A percentile compares a stretch with the other conserved stretches of the same genome.
Evolutionary conservation across 441 rosid genomes (phyloP).

Genomic region (Sinapis alba): DNA sequence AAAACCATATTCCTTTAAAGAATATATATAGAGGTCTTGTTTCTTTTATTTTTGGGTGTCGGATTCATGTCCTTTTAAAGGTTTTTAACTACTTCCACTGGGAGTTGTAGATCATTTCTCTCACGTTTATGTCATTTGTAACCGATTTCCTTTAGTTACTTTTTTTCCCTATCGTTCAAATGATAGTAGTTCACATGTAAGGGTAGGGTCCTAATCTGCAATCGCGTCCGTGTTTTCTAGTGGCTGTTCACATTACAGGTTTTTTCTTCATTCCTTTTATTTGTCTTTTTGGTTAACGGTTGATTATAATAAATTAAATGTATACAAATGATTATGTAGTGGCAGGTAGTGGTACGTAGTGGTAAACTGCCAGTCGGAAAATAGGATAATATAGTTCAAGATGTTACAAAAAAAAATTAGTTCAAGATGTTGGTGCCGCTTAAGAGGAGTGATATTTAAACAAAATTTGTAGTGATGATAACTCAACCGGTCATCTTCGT

Average conservation of each 20-base stretch:
- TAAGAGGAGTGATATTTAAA: not conserved
- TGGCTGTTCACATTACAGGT: not conserved
- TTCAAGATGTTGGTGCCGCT: not conserved
- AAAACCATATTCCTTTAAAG: not conserved
- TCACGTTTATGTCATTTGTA: not conserved
- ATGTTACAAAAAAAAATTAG: too few relatives aligned
- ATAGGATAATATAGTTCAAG: not conserved
- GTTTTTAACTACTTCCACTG: not conserved
- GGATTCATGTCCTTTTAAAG: not conserved
- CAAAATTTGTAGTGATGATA: not conserved
- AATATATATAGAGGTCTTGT: not conserved
- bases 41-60: not conserved
- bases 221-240: not conserved
- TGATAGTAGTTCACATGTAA: not conserved
- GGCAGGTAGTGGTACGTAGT: not conserved
- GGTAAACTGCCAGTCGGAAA: not conserved
- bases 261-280: not conserved
- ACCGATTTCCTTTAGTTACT: not conserved
- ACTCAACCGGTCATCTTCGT: not conserved
- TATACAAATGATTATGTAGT: not conserved
- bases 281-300: too few relatives aligned
- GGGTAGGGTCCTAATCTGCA: not conserved
- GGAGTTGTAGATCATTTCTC: not conserved
- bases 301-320: not conserved
- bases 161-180: not conserved